These are phyloP conservation scores for Trametes polyzona DNA, from an alignment of 1,284 basidiomycete species.

Conservation along the genomic window DNA sequence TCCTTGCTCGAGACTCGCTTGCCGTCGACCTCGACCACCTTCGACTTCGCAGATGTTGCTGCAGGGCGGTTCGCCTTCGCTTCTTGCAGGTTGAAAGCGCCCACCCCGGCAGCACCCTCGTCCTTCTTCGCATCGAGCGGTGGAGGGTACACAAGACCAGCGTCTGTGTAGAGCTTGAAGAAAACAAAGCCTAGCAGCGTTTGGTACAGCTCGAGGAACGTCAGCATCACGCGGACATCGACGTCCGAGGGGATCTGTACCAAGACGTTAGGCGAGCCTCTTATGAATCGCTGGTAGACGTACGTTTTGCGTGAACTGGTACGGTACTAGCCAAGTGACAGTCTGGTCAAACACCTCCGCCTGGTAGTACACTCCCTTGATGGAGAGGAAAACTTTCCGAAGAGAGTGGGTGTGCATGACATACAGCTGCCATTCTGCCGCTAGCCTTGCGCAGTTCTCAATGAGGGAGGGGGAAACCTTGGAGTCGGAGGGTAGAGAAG, in stretches of 20 bases:
- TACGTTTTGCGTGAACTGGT: constrained; percentile 97
- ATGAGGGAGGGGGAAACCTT: constrained; percentile 86
- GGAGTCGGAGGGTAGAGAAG: constrained; percentile 83
- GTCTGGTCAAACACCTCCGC: constrained; percentile 93
- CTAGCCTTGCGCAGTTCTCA: constrained; percentile 88
- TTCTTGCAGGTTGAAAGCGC: constrained; percentile 84
- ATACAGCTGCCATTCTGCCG: constrained; percentile 95
- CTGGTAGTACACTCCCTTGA: constrained; percentile 99
- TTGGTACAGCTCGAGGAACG: constrained; percentile 98
- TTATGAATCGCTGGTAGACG: constrained; percentile 33
- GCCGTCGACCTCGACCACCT: constrained; percentile 54
- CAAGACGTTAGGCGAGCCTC: constrained; percentile 1
- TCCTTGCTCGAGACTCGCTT: constrained; percentile 69
- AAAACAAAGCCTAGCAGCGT: constrained; percentile 95
- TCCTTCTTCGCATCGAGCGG: constrained; percentile 86
- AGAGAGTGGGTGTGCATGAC: constrained; percentile 89
- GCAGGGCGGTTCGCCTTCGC: constrained; percentile 39
- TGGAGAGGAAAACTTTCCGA: constrained; percentile 93
- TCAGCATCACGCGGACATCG: constrained; percentile 97
- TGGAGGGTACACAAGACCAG: constrained; percentile 93
- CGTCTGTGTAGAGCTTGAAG: constrained; percentile 97
- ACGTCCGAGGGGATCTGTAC: constrained; percentile 91
- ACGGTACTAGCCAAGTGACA: constrained; percentile 97
- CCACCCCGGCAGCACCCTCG: constrained; percentile 88
- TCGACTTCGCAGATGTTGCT: constrained; percentile 38